phyloP scores from a whole-genome alignment of 352 stramenopile species.

The Phytophthora sansomeana region DNA sequence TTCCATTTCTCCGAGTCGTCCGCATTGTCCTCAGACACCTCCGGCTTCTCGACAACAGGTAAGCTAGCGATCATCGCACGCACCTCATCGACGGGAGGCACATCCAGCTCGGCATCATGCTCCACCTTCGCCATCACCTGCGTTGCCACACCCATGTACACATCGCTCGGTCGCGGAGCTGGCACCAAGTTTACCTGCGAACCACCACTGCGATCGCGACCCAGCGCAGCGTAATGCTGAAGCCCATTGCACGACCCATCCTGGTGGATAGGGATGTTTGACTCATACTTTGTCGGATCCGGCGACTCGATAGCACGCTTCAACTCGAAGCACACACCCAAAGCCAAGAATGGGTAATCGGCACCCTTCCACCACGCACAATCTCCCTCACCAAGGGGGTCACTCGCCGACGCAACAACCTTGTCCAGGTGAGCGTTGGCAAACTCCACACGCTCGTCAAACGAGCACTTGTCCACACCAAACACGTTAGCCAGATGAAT shows the following conservation, averaged over 20 bases:
- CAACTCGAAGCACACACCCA: constrained; percentile 98
- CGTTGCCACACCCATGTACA: constrained; percentile 96
- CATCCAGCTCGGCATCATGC: constrained; percentile 60
- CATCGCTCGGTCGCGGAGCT: constrained; percentile 95
- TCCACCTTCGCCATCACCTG: constrained; percentile 87
- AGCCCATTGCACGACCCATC: constrained; percentile 99
- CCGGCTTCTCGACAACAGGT: background rate
- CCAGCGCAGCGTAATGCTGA: constrained; percentile 99
- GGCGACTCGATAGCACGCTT: constrained; percentile 93
- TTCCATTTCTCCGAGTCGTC: background rate
- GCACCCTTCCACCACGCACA: constrained; percentile 96
- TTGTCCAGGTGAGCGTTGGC: constrained; percentile 95
- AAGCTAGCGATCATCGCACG: constrained; percentile 25
- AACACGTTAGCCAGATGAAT: constrained; percentile 95
- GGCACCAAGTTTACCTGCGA: constrained; percentile 98
- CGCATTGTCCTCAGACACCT: too few species aligned
- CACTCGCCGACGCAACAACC: constrained; percentile 87
- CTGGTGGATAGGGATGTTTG: constrained; percentile 96
- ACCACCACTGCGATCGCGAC: constrained; percentile 94
- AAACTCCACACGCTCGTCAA: constrained; percentile 97
- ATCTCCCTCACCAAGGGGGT: constrained; percentile 90
- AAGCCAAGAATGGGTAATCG: constrained; percentile 98
- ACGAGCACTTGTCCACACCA: constrained; percentile 94
- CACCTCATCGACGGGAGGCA: constrained; percentile 49
- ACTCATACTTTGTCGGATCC: constrained; percentile 95